phyloP scores from a whole-genome alignment of 2,329 filamentous ascomycete genomes.

The Hypoxylon sp. region DNA sequence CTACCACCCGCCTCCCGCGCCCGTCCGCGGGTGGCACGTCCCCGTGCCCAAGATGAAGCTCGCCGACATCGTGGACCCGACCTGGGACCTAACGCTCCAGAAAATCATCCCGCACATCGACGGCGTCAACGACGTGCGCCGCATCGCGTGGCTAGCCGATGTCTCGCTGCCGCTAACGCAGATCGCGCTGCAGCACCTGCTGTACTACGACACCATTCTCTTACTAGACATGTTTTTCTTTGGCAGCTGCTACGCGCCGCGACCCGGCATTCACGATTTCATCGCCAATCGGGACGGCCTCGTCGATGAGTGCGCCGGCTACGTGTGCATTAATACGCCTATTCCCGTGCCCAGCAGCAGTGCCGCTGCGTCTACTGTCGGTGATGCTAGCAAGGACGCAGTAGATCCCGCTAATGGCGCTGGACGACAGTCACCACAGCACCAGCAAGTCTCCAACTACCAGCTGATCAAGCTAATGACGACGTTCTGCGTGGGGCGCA shows the following conservation, averaged over 20 bases:
- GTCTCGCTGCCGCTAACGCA: slow-evolving; percentile 89
- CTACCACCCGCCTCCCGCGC: slow-evolving; percentile 80
- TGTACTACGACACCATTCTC: slow-evolving; percentile 93
- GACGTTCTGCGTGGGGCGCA: slow-evolving; percentile 84
- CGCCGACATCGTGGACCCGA: slow-evolving; percentile 73
- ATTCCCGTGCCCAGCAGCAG: slow-evolving; percentile 9
- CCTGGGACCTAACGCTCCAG: slow-evolving; percentile 82
- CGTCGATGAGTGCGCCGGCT: slow-evolving; percentile 89
- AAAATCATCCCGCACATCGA: slow-evolving; percentile 90
- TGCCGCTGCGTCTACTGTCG: background rate
- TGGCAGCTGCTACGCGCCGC: slow-evolving; percentile 88
- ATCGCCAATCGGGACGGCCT: slow-evolving; percentile 79
- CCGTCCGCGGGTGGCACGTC: slow-evolving; percentile 90
- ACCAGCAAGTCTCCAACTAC: slow-evolving; percentile 64
- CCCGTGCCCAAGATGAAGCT: slow-evolving; percentile 82
- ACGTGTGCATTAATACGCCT: slow-evolving; percentile 71
- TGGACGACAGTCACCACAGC: slow-evolving; percentile 37
- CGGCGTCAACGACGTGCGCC: slow-evolving; percentile 88
- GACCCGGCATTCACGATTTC: slow-evolving; percentile 83
- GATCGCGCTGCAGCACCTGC: slow-evolving; percentile 86
- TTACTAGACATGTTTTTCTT: slow-evolving; percentile 97
- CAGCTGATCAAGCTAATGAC: slow-evolving; percentile 87
- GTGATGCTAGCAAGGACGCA: slow-evolving; percentile 8
- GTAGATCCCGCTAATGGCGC: background rate
- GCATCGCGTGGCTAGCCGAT: slow-evolving; percentile 87